These are phyloP conservation scores for Pulveroboletus ravenelii DNA, from an alignment of 768 basidiomycete species.

Conservation along the genomic window DNA sequence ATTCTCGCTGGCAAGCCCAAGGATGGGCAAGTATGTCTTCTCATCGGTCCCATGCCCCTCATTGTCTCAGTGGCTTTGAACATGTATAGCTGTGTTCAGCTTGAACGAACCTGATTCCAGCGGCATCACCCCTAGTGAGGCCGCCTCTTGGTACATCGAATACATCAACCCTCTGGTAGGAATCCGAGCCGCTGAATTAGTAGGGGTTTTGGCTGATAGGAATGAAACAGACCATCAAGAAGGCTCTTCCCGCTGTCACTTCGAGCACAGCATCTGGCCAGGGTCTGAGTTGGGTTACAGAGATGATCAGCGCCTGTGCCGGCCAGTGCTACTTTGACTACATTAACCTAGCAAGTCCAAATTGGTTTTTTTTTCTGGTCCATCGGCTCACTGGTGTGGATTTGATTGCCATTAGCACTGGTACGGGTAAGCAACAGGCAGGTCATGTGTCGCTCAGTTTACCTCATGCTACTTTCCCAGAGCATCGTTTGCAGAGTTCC, in stretches of 20 bases:
- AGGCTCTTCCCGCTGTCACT: slow-evolving; percentile 36
- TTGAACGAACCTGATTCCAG: slow-evolving; percentile 36
- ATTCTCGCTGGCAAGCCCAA: slow-evolving; percentile 29
- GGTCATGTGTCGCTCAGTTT: neutral
- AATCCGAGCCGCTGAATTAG: neutral
- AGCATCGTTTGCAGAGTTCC: slow-evolving; percentile 25
- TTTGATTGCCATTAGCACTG: slow-evolving; percentile 18
- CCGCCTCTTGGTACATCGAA: slow-evolving; percentile 35
- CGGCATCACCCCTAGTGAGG: slow-evolving; percentile 24
- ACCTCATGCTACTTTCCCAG: slow-evolving; percentile 15
- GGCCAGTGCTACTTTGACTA: slow-evolving; percentile 34
- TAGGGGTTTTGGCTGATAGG: neutral
- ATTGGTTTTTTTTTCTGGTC: neutral
- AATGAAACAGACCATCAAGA: slow-evolving; percentile 30
- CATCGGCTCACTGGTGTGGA: neutral
- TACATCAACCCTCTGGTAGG: slow-evolving; percentile 35
- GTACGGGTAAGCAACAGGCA: slow-evolving; percentile 22
- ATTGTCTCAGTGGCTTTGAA: neutral
- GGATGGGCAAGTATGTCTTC: slow-evolving; percentile 29
- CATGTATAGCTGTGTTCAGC: slow-evolving; percentile 27
- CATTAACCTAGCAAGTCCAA: slow-evolving; percentile 29
- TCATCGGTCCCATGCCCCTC: neutral
- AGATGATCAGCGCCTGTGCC: slow-evolving; percentile 33
- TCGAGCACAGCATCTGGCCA: slow-evolving; percentile 30
- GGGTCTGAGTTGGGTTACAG: slow-evolving; percentile 33